Conservation (phyloP, 139 green algal species). For the Picochlorum sp. region DNA sequence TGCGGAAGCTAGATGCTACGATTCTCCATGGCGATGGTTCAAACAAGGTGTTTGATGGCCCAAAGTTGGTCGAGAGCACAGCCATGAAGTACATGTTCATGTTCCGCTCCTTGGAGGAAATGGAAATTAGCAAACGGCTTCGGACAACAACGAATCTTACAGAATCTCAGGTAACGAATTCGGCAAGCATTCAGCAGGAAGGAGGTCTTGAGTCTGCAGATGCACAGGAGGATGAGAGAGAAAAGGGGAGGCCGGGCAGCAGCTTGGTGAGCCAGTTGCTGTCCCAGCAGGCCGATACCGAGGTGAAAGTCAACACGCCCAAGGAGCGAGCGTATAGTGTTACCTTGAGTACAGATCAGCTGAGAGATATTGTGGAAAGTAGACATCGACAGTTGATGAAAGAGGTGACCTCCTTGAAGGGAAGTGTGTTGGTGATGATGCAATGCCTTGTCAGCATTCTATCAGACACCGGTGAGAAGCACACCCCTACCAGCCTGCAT, state of each 20-base stretch:
- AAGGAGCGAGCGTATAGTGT: not conserved
- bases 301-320: not conserved
- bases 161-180: not conserved
- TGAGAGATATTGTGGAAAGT: not conserved
- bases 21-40: not conserved
- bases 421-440: not conserved
- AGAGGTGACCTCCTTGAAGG: not conserved
- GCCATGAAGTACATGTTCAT: conserved; percentile 25
- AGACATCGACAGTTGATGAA: not conserved
- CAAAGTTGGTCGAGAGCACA: conserved; percentile 4
- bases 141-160: conserved; percentile 5
- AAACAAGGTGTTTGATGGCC: not conserved
- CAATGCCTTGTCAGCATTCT: not conserved
- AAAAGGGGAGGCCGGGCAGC: no score
- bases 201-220: not conserved
- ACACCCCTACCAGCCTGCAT: no score
- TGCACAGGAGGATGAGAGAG: not conserved
- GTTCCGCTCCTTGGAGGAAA: conserved; percentile 13
- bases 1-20: not conserved
- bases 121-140: conserved; percentile 9
- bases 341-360: not conserved
- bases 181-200: not conserved
- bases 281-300: not conserved
- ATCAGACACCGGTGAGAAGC: no score
- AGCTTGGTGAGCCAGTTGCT: no score